These are phyloP conservation scores for Lathyrus sativus DNA, from an alignment of 306 rosid genomes.

Conservation along the genomic window DNA sequence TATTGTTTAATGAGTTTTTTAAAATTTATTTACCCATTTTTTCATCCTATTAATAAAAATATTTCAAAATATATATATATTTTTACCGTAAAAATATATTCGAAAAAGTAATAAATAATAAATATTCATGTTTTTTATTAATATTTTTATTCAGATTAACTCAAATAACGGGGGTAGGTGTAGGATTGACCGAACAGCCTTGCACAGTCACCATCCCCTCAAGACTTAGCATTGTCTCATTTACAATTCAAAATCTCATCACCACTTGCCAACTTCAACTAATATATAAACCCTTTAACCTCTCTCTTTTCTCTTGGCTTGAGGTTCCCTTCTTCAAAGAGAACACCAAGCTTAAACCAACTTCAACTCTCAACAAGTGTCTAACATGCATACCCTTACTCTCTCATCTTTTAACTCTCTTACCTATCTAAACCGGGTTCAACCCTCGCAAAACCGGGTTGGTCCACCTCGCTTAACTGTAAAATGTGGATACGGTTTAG, in stretches of 20 bases:
- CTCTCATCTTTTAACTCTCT: slow-evolving; percentile 41
- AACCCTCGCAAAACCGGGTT: slow-evolving; percentile 16
- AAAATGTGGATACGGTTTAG: slow-evolving; percentile 59
- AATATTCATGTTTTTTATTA: too few relatives aligned
- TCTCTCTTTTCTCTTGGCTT: slow-evolving; percentile 65
- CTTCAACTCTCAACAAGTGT: too few relatives aligned
- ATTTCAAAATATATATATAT: too few relatives aligned
- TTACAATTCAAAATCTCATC: neutral
- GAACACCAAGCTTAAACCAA: slow-evolving; percentile 68
- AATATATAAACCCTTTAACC: slow-evolving; percentile 44
- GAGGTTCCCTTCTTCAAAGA: slow-evolving; percentile 68
- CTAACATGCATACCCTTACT: slow-evolving; percentile 62
- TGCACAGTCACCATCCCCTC: slow-evolving; percentile 40
- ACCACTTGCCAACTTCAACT: neutral
- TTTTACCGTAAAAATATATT: too few relatives aligned
- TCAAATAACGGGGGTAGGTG: slow-evolving; percentile 63
- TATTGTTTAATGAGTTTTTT: too few relatives aligned
- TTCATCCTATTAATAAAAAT: too few relatives aligned
- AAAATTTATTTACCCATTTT: too few relatives aligned
- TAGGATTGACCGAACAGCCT: slow-evolving; percentile 67
- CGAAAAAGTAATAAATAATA: too few relatives aligned
- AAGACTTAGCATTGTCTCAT: neutral
- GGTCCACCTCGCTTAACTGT: slow-evolving; percentile 26
- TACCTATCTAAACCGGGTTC: slow-evolving; percentile 32
- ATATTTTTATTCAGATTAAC: too few relatives aligned